Base-by-base conservation (phyloP, 2,329 filamentous ascomycete species). In the Penicillium sp. region DNA sequence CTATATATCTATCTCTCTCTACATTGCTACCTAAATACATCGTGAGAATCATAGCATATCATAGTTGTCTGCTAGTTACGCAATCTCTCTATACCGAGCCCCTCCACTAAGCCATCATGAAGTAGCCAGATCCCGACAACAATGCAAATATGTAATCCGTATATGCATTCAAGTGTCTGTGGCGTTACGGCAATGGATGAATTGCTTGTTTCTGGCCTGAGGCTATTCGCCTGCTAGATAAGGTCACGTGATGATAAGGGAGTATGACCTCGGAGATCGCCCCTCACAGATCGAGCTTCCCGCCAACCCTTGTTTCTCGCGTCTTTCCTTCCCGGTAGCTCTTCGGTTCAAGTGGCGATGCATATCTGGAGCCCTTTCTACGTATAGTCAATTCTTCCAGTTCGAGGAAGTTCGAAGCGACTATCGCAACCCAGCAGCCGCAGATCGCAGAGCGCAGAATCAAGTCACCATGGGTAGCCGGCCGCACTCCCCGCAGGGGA, bases 391-490 rank as follows among this genome's bases (percentile, higher is more conserved):
- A 13, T 13, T 14, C 10, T 16, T 4, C n/a, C 13, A 42, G 27
- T 14, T 29, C 26, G 22, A 20, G 10, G 27, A 16, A 20, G 34
- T 27, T 6, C 6, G 10, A 27, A n/a, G 10, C 11, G 8, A 24
- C 13, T 11, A 8, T 28, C 4, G 6, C 18, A 18, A 13, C 10
- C 32, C 13, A 37, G 31, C 20, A 32, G 16, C 38, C 39, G 39
- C 44, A 32, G 36, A 29, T 34, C 6, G 40, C 26, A 11, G 18
- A 46, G 23, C 11, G 3, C 38, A 31, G 31, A 20, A 23, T 37
- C 11, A 35, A 26, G 36, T 31, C 51, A 60, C 39, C 31, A 68
- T 69, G 66, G 61, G 65, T 35, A 52, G 54, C 37, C 57, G 56
- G 34, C 44, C 58, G 35, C 58, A 56, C 34, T 62, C 62, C 37